Base-by-base conservation (phyloP, 2,329 filamentous ascomycete genomes). In the Pseudocercospora vitis region DNA sequence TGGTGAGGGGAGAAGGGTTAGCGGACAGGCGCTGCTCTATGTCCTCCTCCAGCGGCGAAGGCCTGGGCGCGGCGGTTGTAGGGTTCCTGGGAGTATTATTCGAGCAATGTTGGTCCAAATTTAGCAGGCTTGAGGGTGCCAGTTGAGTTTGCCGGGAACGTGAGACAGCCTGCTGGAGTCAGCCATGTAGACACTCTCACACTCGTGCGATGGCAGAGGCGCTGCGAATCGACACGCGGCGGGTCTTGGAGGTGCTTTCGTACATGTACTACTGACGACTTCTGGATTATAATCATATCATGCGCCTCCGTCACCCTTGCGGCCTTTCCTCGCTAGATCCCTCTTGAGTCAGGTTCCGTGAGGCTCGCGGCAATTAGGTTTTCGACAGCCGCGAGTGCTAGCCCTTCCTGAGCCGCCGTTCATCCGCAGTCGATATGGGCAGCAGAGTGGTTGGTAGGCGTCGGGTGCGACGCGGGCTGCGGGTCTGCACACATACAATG, bases 131-230 rank as follows among this genome's bases (percentile, higher is more conserved):
- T 52, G 56, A 49, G 39, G 52, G 47, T 37, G 33, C 44, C 48
- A 55, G 21, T 50, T 55, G 57, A 54, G 52, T 57, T 54, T 57
- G 49, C 57, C 51, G 53, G 52, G 59, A 50, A 56, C 48, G 57
- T 62, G 52, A 60, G 59, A 62, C 63, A 58, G 21, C 26, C 45
- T 46, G 42, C 45, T 29, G 21, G 26, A 33, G 52, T 65, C 58
- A 64, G 62, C 56, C 53, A 55, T 44, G 39, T 39, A 54, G n/a
- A n/a, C n/a, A n/a, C n/a, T n/a, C n/a, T n/a, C n/a, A n/a, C 16
- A 23, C 39, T 46, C 35, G 31, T 19, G 29, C 35, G 44, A 9
- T 18, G 48, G 50, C 44, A 57, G 37, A 48, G 39, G 44, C 40
- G 40, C 44, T 26, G 24, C 32, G 35, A 55, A 37, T 54, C 35